Percentiles rank a stretch among this genome's conserved stretches.
These are phyloP conservation scores for Populus hybrid DNA, from an alignment of 441 rosid genomes.

Conservation along the genomic window DNA sequence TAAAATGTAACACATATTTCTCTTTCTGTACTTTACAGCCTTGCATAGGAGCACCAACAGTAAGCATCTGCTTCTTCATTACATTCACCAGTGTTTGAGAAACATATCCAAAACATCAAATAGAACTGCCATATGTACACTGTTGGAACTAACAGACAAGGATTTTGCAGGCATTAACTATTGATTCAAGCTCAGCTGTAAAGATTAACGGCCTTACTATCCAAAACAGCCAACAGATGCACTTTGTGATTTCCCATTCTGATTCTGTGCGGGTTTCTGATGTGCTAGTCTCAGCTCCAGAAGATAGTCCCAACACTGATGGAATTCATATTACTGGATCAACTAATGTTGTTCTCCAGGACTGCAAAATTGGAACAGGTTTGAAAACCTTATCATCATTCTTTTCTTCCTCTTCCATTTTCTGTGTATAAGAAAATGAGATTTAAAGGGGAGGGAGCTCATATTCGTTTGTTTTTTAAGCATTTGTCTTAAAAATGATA, in stretches of 20 bases:
- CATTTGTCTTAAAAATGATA: background rate
- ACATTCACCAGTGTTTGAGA: constrained; percentile 8
- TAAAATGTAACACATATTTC: constrained; percentile 30
- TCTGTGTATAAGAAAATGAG: background rate
- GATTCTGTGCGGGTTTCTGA: constrained; percentile 55
- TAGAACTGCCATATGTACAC: constrained; percentile 5
- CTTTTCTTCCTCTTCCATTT: constrained; percentile 1
- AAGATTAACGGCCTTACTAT: constrained; percentile 72
- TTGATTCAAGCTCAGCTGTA: constrained; percentile 78
- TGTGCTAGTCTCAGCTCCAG: constrained; percentile 79
- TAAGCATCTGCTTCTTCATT: constrained; percentile 32
- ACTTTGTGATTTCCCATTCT: constrained; percentile 67
- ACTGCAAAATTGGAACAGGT: constrained; percentile 98
- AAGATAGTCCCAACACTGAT: constrained; percentile 95
- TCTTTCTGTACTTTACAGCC: constrained; percentile 53
- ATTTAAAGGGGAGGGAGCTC: background rate
- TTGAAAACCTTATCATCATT: constrained; percentile 12
- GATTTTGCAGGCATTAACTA: constrained; percentile 76
- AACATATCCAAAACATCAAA: constrained; percentile 7
- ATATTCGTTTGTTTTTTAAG: constrained; percentile 2
- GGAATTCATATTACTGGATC: constrained; percentile 86
- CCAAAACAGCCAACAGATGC: constrained; percentile 93
- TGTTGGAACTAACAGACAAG: constrained; percentile 16
- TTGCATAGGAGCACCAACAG: constrained; percentile 90
- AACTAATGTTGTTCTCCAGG: constrained; percentile 75